A percentile compares a stretch with the other conserved stretches of the same genome.
Evolutionary conservation across 352 stramenopile genomes (phyloP).

Genomic region (Pythium brachiatum): DNA sequence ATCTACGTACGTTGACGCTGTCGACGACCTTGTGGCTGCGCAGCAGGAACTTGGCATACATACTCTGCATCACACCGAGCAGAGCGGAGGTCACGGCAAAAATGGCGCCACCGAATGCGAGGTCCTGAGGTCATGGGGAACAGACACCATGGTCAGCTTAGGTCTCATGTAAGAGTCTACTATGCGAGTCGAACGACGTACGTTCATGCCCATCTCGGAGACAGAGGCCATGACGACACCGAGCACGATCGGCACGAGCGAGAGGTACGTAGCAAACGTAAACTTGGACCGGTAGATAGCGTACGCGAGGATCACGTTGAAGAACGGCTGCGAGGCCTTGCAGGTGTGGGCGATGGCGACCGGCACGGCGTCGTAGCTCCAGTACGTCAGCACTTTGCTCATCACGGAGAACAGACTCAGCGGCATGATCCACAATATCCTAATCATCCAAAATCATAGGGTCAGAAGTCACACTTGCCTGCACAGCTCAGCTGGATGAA

Average conservation of each 20-base stretch:
- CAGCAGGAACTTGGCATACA: constrained; percentile 87
- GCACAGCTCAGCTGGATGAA: neutral
- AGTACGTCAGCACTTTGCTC: constrained; percentile 83
- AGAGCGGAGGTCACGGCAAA: constrained; percentile 76
- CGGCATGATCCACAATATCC: constrained; percentile 72
- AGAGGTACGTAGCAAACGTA: constrained; percentile 68
- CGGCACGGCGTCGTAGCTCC: constrained; percentile 84
- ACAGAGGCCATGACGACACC: constrained; percentile 81
- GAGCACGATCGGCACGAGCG: constrained; percentile 77
- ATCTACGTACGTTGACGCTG: constrained; percentile 73
- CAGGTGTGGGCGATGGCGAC: constrained; percentile 85
- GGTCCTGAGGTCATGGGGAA: constrained; percentile 46
- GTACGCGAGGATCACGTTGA: constrained; percentile 84
- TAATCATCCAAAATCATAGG: constrained; percentile 16
- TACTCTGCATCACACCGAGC: constrained; percentile 79
- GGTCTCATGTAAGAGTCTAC: no score
- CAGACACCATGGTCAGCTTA: no score
- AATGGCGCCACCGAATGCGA: constrained; percentile 60
- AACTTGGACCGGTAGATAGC: constrained; percentile 73
- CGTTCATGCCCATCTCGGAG: constrained; percentile 87
- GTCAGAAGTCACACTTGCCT: neutral
- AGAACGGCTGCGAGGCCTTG: constrained; percentile 85
- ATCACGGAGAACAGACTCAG: constrained; percentile 81
- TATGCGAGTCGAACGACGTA: constrained; percentile 12
- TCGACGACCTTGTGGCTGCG: constrained; percentile 72